Percentiles rank a stretch among this genome's conserved stretches.
These are phyloP conservation scores for Stentor roeselii DNA, from an alignment of 73 alveolate genomes.

Conservation along the genomic window DNA sequence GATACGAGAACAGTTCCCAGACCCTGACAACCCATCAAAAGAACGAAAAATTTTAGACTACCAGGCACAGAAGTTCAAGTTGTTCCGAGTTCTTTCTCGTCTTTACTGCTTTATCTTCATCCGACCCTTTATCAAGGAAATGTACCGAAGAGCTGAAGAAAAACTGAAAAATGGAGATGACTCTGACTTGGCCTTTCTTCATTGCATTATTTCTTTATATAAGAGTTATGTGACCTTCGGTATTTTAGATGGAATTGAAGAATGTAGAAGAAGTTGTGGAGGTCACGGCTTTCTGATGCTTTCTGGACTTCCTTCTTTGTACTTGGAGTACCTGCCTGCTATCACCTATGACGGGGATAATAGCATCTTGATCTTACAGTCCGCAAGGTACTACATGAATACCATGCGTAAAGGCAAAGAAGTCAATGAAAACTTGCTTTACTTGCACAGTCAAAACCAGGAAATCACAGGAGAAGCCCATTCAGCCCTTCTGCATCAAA, in stretches of 20 bases:
- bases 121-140: background rate
- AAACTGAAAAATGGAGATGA: constrained; percentile 13
- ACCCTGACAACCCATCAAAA: constrained; percentile 23
- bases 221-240: background rate
- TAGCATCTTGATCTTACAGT: constrained; percentile 4
- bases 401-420: background rate
- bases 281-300: constrained; percentile 16
- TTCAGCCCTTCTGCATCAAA: background rate
- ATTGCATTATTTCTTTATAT: background rate
- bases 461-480: background rate
- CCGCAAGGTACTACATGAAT: background rate
- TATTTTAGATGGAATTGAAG: constrained; percentile 13
- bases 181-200: background rate
- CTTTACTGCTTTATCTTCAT: background rate
- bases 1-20: constrained; percentile 23
- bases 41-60: constrained; percentile 2
- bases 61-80: background rate
- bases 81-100: background rate
- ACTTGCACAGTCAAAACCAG: constrained; percentile 8
- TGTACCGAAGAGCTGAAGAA: background rate
- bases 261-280: constrained; percentile 29
- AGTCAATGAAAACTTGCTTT: background rate
- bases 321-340: background rate
- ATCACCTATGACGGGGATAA: constrained; percentile 25
- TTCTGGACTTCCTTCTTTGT: constrained; percentile 1